Base-by-base conservation (phyloP, 805 yeast genomes). In the Yarrowia divulgata region DNA sequence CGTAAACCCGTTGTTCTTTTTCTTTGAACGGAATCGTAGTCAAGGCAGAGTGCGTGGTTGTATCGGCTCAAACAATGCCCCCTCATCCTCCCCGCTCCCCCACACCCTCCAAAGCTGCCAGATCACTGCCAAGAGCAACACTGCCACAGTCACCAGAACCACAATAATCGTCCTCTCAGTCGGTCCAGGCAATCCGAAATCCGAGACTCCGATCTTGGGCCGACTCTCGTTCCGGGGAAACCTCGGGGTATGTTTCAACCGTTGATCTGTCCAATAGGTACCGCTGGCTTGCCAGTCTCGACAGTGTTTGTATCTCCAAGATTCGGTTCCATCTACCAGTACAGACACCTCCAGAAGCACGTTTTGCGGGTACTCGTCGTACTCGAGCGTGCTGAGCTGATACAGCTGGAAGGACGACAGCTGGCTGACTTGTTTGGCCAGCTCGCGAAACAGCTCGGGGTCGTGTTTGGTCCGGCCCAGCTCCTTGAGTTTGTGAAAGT, bases 401-500 rank as follows among this genome's bases (percentile, higher is more conserved):
- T 13, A 29, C 34, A 46, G 9, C 13, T 46, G 35, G 34, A 14
- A 29, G 9, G 32, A 13, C 16, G 52, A 46, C 5, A 46, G 52
- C 5, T 23, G 8, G 13, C 34, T 46, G 18, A 46, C 52, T 5
- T 13, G 52, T 14, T 46, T 23, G 52, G 9, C 34, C 18, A 46
- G 35, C n/a, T 29, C n/a, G 18, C 16, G n/a, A n/a, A 46, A 46
- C 34, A 29, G n/a, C 6, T 12, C 3, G 8, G 35, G 52, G 5
- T 23, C 32, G 34, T 46, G 35, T 29, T 46, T 7, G 5, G 52
- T 19, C 10, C 8, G 16, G n/a, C 10, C 13, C 18, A 46, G 10
- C 32, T 46, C n/a, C n/a, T 29, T 29, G 52, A 46, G 52, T 29
- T 46, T 46, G 52, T 46, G 34, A 23, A 29, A 46, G 34, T 46